Evolutionary conservation across 1,139 yeast species (phyloP).

Genomic region (Yarrowia galli): DNA sequence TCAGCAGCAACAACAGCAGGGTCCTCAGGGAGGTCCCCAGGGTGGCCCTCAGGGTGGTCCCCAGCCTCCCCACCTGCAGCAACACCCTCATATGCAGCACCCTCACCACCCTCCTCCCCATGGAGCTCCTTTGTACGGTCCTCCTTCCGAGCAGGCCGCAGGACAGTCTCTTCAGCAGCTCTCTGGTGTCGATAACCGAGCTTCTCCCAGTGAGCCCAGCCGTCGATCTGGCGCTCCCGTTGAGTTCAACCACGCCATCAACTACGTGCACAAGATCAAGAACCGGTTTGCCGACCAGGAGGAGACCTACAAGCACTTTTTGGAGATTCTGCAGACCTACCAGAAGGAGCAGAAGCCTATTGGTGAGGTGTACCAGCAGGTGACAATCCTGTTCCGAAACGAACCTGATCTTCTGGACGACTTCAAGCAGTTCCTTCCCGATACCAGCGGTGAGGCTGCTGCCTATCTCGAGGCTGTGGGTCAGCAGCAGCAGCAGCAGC

Average conservation of each 20-base stretch:
- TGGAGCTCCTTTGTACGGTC: conserved; percentile 32
- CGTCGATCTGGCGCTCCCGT: conserved; percentile 73
- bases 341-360: conserved; percentile 96
- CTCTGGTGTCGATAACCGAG: conserved; percentile 53
- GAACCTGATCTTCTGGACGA: conserved; percentile 96
- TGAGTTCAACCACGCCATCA: conserved; percentile 96
- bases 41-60: conserved; percentile 40
- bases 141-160: conserved; percentile 33
- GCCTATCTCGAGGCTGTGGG: conserved; percentile 37
- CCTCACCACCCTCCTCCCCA: conserved; percentile 39
- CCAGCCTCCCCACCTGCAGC: conserved; percentile 25
- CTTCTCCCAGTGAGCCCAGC: conserved; percentile 43
- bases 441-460: conserved; percentile 58
- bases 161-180: conserved; percentile 51
- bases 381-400: conserved; percentile 83
- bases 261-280: conserved; percentile 93
- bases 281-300: conserved; percentile 94
- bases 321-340: conserved; percentile 94
- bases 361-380: conserved; percentile 93
- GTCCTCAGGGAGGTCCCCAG: conserved; percentile 23
- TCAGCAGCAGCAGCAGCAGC: conserved; percentile 46
- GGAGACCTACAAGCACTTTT: conserved; percentile 90
- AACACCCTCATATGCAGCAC: conserved; percentile 35
- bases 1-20: conserved; percentile 39
- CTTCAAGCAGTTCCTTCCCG: conserved; percentile 94